These are phyloP conservation scores for Phytophthora pinifolia DNA, from an alignment of 352 stramenopile species.

Conservation along the genomic window DNA sequence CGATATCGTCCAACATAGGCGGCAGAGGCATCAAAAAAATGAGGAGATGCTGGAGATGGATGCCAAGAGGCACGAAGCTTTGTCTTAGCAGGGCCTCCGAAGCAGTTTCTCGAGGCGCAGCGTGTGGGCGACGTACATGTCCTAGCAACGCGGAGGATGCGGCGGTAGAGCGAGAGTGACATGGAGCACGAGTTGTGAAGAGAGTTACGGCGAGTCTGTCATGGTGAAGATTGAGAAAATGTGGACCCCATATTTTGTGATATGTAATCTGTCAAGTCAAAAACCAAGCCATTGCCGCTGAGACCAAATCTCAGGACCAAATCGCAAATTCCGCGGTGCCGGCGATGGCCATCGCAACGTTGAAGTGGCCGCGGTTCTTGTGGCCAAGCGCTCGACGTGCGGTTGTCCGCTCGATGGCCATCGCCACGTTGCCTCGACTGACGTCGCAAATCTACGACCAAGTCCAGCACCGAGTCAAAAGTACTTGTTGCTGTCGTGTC, in stretches of 20 bases:
- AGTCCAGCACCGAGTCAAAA: neutral
- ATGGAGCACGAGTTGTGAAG: slow-evolving; percentile 6
- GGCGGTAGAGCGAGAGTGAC: slow-evolving; percentile 69
- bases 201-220: slow-evolving; percentile 17
- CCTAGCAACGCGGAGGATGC: slow-evolving; percentile 67
- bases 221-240: too few relatives aligned
- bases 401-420: neutral
- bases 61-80: neutral
- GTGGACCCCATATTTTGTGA: too few relatives aligned
- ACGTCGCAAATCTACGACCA: slow-evolving; percentile 6
- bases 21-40: slow-evolving; percentile 6
- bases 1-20: slow-evolving; percentile 8
- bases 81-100: too few relatives aligned
- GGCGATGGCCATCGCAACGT: too few relatives aligned
- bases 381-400: neutral
- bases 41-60: slow-evolving; percentile 9
- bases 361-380: neutral
- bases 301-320: too few relatives aligned
- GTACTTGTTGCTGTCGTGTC: neutral
- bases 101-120: neutral
- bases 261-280: neutral
- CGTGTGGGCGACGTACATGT: slow-evolving; percentile 50
- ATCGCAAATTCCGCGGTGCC: too few relatives aligned
- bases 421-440: neutral
- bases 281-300: too few relatives aligned